Evolutionary conservation across 805 yeast species (phyloP).

Genomic region (Komagataella mondaviorum): DNA sequence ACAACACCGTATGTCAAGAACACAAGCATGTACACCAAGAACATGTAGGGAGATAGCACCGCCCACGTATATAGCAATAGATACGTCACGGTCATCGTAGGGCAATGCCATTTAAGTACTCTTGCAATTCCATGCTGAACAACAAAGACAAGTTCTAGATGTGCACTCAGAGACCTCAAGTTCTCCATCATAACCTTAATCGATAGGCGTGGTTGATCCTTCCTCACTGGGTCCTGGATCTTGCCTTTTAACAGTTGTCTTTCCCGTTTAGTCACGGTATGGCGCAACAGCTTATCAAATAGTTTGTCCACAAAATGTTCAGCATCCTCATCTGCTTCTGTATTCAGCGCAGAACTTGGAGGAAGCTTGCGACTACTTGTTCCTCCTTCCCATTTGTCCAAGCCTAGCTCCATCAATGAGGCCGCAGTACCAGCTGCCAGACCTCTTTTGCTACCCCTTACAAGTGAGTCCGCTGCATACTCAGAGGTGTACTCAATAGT

Average conservation of each 20-base stretch:
- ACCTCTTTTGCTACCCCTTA: slow-evolving; percentile 13
- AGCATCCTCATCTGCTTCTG: slow-evolving; percentile 10
- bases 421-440: slow-evolving; percentile 29
- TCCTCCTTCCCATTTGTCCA: slow-evolving; percentile 19
- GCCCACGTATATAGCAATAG: slow-evolving; percentile 50
- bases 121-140: slow-evolving; percentile 49
- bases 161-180: slow-evolving; percentile 39
- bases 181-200: slow-evolving; percentile 41
- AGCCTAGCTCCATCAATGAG: slow-evolving; percentile 27
- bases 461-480: slow-evolving; percentile 7
- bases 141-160: slow-evolving; percentile 42
- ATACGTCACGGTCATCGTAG: slow-evolving; percentile 51
- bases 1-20: slow-evolving; percentile 42
- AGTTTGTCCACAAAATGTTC: slow-evolving; percentile 46
- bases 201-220: slow-evolving; percentile 39
- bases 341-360: slow-evolving; percentile 7
- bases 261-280: slow-evolving; percentile 35
- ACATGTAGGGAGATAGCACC: slow-evolving; percentile 59
- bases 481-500: slow-evolving; percentile 11
- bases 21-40: slow-evolving; percentile 50
- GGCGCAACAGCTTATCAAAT: slow-evolving; percentile 37
- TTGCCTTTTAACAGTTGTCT: slow-evolving; percentile 26
- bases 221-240: slow-evolving; percentile 29
- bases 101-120: slow-evolving; percentile 62
- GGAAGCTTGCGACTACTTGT: slow-evolving; percentile 6